These are phyloP conservation scores for Geotrichum macrosporum DNA, from an alignment of 1,139 yeast species.

Conservation along the genomic window DNA sequence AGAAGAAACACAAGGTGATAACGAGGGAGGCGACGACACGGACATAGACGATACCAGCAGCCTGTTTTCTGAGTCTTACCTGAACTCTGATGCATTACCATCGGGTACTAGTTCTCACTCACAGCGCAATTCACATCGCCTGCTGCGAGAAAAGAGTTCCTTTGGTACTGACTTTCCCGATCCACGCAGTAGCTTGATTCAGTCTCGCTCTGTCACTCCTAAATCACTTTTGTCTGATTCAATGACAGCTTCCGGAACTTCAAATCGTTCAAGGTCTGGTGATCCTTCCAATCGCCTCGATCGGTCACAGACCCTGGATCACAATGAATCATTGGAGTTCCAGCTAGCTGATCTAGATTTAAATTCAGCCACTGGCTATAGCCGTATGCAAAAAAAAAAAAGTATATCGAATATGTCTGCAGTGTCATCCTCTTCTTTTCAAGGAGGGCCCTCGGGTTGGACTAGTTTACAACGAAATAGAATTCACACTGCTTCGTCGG, in stretches of 20 bases:
- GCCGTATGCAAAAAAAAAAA: conserved; percentile 15
- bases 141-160: conserved; percentile 1
- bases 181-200: conserved; percentile 4
- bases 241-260: background rate
- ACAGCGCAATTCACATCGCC: background rate
- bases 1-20: conserved; percentile 14
- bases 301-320: conserved; percentile 10
- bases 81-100: conserved; percentile 25
- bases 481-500: conserved; percentile 17
- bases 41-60: conserved; percentile 20
- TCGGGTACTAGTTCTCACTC: background rate
- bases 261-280: background rate
- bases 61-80: conserved; percentile 29
- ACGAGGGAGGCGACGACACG: conserved; percentile 22
- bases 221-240: conserved; percentile 17
- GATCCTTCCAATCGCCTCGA: conserved; percentile 3
- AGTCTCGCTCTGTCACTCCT: conserved; percentile 15
- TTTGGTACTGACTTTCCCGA: conserved; percentile 9
- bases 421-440: conserved; percentile 14
- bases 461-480: conserved; percentile 21
- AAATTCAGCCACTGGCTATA: conserved; percentile 18
- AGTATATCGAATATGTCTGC: conserved; percentile 16
- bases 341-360: conserved; percentile 28
- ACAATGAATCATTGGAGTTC: conserved; percentile 13
- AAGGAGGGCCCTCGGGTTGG: conserved; percentile 6